Evolutionary conservation across 768 basidiomycete genomes (phyloP).

Genomic region (Coprinopsis sp.): DNA sequence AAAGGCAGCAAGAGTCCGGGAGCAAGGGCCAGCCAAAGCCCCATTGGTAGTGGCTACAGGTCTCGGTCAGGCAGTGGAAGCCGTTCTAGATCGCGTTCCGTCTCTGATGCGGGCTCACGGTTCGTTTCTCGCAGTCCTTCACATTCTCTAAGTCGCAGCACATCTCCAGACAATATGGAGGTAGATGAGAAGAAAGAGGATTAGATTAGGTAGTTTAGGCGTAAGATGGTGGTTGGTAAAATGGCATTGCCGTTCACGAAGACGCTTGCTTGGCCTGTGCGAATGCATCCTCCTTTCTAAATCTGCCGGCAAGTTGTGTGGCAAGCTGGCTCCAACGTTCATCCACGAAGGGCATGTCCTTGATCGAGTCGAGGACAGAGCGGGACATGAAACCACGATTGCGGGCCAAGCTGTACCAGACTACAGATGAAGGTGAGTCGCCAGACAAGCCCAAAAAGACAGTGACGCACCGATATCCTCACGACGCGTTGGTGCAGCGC

Average conservation of each 20-base stretch:
- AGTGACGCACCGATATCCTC: constrained; percentile 70
- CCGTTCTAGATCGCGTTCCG: constrained; percentile 16
- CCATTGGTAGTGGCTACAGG: constrained; percentile 31
- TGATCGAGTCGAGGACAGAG: constrained; percentile 48
- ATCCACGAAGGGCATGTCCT: constrained; percentile 52
- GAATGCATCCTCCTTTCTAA: constrained; percentile 47
- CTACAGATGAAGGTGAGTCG: constrained; percentile 30
- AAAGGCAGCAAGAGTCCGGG: constrained; percentile 27
- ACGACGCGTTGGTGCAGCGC: constrained; percentile 81
- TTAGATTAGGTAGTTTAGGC: constrained; percentile 8
- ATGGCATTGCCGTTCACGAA: constrained; percentile 15
- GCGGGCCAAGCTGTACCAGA: constrained; percentile 70
- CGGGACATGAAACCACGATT: constrained; percentile 76
- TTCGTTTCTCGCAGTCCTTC: constrained; percentile 67
- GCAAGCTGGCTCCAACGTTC: constrained; percentile 68
- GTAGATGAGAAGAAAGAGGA: constrained; percentile 11
- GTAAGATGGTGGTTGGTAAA: constrained; percentile 1
- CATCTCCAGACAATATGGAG: constrained; percentile 55
- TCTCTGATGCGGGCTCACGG: constrained; percentile 47
- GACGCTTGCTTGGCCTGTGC: constrained; percentile 35
- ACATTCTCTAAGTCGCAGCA: constrained; percentile 52
- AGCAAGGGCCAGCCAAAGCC: constrained; percentile 22
- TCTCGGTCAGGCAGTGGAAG: constrained; percentile 19
- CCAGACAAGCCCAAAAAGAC: not conserved
- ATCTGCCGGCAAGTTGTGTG: constrained; percentile 42